phyloP scores from a whole-genome alignment of 352 stramenopile species.

The Pythium catenulatum region DNA sequence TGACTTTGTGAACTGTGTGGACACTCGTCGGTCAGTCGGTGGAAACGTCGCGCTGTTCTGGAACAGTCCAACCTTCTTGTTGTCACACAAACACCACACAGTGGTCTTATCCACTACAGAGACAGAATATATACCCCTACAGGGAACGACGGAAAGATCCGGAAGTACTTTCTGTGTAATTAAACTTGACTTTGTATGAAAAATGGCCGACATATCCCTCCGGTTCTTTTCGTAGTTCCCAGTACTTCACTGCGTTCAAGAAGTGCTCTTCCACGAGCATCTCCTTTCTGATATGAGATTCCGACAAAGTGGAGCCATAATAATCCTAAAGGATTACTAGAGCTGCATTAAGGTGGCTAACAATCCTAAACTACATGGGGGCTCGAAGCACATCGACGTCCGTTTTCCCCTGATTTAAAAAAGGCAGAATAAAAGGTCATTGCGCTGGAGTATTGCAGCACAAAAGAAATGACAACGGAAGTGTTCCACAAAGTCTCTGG shows the following conservation, averaged over 20 bases:
- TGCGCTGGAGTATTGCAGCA: too few species aligned
- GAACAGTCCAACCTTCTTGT: neutral
- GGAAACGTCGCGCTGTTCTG: conserved; percentile 6
- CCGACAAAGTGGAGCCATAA: neutral
- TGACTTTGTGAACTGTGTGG: conserved; percentile 21
- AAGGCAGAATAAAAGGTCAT: too few species aligned
- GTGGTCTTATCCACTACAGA: conserved; percentile 44
- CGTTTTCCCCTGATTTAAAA: too few species aligned
- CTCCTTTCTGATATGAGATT: conserved; percentile 21
- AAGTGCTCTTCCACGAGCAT: conserved; percentile 27
- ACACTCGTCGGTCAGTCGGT: conserved; percentile 19
- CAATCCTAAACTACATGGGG: conserved; percentile 61
- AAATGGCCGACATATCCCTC: too few species aligned
- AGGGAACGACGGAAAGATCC: too few species aligned
- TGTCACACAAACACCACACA: conserved; percentile 30
- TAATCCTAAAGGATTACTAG: conserved; percentile 65
- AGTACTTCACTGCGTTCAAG: too few species aligned
- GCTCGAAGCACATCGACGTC: conserved; percentile 64
- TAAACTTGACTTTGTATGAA: too few species aligned
- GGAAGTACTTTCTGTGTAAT: too few species aligned
- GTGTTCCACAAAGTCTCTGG: too few species aligned
- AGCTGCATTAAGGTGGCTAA: conserved; percentile 64
- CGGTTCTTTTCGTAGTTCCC: too few species aligned
- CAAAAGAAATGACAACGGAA: too few species aligned
- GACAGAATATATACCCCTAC: conserved; percentile 22